Evolutionary conservation across 1,139 yeast species (phyloP), one percentile per base, ranked within the genome.

Genomic region (Suhomyces yuchorum): DNA sequence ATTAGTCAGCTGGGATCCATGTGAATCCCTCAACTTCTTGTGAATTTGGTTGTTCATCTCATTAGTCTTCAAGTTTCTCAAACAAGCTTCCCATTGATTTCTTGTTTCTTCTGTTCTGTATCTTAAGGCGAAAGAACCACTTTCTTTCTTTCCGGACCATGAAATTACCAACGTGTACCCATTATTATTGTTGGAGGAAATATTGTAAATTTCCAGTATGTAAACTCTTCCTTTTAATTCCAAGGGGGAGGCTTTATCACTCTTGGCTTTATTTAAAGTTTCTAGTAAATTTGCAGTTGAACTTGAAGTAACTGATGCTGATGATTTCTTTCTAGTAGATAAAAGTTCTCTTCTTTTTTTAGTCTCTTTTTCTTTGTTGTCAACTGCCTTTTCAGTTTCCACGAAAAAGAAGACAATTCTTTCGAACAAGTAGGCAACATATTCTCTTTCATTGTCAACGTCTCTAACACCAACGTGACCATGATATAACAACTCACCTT

Each of bases 371-470:
- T 61, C 65, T 42, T 59, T 57, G 32, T 44, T 39, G 51, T 62
- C 57, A 8, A 37, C 40, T 5, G 47, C 41, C 52, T 67, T 59
- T 20, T 61, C 66, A 22, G 67, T 66, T 59, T 80, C 83, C 43
- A 80, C 80, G 65, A 91, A 90, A 63, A 95, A 85, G 53, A 92
- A 82, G 15, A 93, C 84, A 48, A 92, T 90, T 57, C 82, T 83
- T 63, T 93, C 97, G 66, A 93, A 93, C 34, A 93, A 72, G 62
- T 90, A 95, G 15, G 96, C 91, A 59, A 87, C 86, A 64, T 90
- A 93, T 60, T 92, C 97, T 51, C 89, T 82, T 64, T 93, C 99
- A 44, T 80, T 78, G 39, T 90, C 95, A 40, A 80, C 80, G 63
- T 87, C 90, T 52, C 77, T 78, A 12, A 93, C 96, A 2, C 85